These are phyloP conservation scores for Podospora pseudoanserina DNA, from an alignment of 495 filamentous ascomycete species.

Conservation along the genomic window DNA sequence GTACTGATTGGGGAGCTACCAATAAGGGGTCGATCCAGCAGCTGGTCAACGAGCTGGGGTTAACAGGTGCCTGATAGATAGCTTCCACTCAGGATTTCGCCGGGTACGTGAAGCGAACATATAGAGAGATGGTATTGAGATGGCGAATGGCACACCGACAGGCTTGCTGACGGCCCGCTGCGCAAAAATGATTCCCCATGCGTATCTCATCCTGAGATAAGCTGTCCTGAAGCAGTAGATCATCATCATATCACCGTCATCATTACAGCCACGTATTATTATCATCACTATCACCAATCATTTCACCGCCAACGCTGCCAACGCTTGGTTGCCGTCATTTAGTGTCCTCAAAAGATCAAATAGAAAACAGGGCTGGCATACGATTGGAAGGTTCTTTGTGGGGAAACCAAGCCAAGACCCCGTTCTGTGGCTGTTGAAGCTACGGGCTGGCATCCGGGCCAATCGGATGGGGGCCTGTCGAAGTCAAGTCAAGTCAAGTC, in stretches of 20 bases:
- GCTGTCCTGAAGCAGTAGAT: neutral
- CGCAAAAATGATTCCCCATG: neutral
- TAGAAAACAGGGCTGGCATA: neutral
- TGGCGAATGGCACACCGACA: neutral
- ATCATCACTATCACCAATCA: neutral
- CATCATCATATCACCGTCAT: neutral
- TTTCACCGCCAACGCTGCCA: neutral
- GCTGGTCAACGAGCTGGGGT: slow-evolving; percentile 5
- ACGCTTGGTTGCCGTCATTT: neutral
- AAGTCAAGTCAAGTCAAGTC: neutral
- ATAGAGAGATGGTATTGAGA: neutral
- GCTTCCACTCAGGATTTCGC: too few species aligned
- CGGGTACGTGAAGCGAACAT: neutral
- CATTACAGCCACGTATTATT: neutral
- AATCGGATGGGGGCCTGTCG: neutral
- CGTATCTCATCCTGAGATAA: neutral
- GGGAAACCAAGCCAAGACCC: neutral
- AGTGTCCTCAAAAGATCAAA: neutral
- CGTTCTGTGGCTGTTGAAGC: neutral
- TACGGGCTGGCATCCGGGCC: neutral
- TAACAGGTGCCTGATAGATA: neutral
- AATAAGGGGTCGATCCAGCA: neutral
- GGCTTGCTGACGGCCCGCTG: neutral
- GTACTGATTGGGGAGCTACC: neutral
- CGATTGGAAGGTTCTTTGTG: neutral